Conservation (phyloP, 2,329 filamentous ascomycete genomes). For the Aspergillus flavus region DNA sequence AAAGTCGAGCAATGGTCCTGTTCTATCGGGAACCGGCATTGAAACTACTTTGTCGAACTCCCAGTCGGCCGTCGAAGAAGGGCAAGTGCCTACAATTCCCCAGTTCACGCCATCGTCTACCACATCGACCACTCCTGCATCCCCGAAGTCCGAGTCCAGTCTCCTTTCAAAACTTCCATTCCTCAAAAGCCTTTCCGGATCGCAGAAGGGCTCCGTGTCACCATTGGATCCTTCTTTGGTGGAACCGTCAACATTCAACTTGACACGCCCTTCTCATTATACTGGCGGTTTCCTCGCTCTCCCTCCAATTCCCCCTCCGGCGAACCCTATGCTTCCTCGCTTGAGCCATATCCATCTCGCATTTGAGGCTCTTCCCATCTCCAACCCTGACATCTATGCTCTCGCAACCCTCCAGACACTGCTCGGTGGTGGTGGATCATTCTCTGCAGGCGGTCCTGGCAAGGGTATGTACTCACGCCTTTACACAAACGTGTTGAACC, state of each 20-base stretch:
- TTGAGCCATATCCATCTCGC: slow-evolving; percentile 94
- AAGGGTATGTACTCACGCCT: slow-evolving; percentile 99
- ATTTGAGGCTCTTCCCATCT: slow-evolving; percentile 91
- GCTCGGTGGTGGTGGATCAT: slow-evolving; percentile 92
- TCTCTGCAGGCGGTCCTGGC: slow-evolving; percentile 92
- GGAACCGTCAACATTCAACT: slow-evolving; percentile 54
- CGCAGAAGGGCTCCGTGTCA: slow-evolving; percentile 59
- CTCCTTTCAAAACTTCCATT: slow-evolving; percentile 84
- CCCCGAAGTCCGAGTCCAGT: slow-evolving; percentile 57
- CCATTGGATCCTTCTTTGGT: slow-evolving; percentile 53
- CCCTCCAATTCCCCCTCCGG: slow-evolving; percentile 74
- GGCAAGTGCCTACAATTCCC: slow-evolving; percentile 38
- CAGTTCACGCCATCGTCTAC: slow-evolving; percentile 46
- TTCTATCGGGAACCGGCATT: slow-evolving; percentile 59
- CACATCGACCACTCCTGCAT: slow-evolving; percentile 35
- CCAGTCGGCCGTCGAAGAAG: slow-evolving; percentile 30
- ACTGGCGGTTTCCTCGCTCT: slow-evolving; percentile 91
- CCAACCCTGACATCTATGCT: slow-evolving; percentile 90
- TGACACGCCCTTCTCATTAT: slow-evolving; percentile 73
- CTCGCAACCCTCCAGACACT: slow-evolving; percentile 94
- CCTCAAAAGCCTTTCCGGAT: slow-evolving; percentile 81
- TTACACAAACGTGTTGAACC: slow-evolving; percentile 97
- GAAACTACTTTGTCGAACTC: slow-evolving; percentile 52
- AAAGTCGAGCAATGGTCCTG: slow-evolving; percentile 52
- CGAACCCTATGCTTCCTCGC: slow-evolving; percentile 74